These are phyloP conservation scores for Pythium chondricola DNA, from an alignment of 352 stramenopile genomes.

Conservation along the genomic window DNA sequence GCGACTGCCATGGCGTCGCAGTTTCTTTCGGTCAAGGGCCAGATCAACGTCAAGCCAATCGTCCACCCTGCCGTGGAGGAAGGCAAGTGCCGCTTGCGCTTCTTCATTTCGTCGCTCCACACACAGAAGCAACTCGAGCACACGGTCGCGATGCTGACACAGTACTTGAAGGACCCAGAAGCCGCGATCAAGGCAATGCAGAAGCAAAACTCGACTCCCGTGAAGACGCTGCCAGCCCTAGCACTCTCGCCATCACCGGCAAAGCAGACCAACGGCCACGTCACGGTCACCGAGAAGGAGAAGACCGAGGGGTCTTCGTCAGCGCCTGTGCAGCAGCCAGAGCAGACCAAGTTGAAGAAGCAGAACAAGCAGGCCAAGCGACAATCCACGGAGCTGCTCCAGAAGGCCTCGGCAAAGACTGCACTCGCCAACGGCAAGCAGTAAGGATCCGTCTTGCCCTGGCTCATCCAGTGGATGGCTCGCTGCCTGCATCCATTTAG, in stretches of 20 bases:
- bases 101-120: constrained; percentile 82
- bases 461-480: no score
- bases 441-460: no score
- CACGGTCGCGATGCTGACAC: constrained; percentile 30
- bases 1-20: constrained; percentile 69
- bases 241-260: neutral
- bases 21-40: constrained; percentile 36
- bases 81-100: constrained; percentile 76
- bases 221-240: neutral
- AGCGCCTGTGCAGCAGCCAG: no score
- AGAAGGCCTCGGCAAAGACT: neutral
- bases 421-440: constrained; percentile 9
- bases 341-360: neutral
- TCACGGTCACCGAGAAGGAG: neutral
- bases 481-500: no score
- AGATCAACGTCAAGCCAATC: constrained; percentile 81
- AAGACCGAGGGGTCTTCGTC: no score
- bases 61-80: constrained; percentile 83
- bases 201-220: neutral
- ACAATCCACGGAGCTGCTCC: neutral
- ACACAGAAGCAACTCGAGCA: constrained; percentile 62
- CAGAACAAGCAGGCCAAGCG: constrained; percentile 4
- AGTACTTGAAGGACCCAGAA: constrained; percentile 21
- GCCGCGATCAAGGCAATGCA: constrained; percentile 16
- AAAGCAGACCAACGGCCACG: neutral